Base-by-base conservation (phyloP, 208 protist genomes). In the Wallacemonas sp. region DNA sequence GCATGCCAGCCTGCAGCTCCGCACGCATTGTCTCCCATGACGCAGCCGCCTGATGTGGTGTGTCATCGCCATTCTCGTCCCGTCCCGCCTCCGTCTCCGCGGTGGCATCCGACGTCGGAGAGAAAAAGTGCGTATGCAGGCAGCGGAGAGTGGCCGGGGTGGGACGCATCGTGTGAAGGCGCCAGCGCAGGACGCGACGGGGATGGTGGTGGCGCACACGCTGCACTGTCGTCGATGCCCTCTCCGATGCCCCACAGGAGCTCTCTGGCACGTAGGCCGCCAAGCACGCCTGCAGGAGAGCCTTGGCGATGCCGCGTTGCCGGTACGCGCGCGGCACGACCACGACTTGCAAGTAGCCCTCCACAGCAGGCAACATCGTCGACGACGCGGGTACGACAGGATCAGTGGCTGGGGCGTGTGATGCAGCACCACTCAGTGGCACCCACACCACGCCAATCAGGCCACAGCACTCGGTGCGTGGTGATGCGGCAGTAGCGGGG, bases 281-380 rank as follows among this genome's bases (percentile, higher is more conserved):
- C 48, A 79, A n/a, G 32, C 71, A 71, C 46, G 52, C 41, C n/a
- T 42, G 18, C 39, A 93, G 70, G 23, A 93, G 55, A 32, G 31
- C 29, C 20, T 46, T 50, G 1, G 71, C 87, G 7, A 93, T 57
- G 0, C 77, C 76, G 10, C 57, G 69, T 25, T 73, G 69, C 12
- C 87, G 81, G 44, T 66, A 66, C 7, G 29, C 18, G 16, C 61
- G 57, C 16, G 46, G 42, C 12, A 90, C 77, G 25, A 87, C 59
- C 0, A 94, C 83, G 22, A 94, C 66, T 44, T 94, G 85, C 49
- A 94, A 31, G 52, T 94, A 94, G n/a, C 85, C 89, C 48, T 94
- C 83, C 20, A 91, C 72, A 20, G 65, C 14, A 1, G 12, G 18
- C 14, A 7, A 16, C 31, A 16, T 8, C 18, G 10, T 20, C n/a